These are phyloP conservation scores for Phaseolus lunatus DNA, from an alignment of 306 rosid species.

Conservation along the genomic window DNA sequence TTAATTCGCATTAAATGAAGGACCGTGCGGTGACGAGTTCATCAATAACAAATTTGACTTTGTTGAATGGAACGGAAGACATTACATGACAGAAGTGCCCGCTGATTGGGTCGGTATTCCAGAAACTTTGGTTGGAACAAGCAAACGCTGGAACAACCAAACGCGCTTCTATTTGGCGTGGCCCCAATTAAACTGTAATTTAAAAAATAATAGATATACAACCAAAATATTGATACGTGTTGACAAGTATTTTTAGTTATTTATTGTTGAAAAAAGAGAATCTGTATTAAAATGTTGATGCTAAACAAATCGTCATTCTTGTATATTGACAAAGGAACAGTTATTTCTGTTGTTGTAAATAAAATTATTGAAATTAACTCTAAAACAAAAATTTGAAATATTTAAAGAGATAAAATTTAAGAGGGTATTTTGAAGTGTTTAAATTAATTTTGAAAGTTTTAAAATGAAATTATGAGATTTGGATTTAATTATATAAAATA, in stretches of 20 bases:
- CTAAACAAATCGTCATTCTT: too few species aligned
- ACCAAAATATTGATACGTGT: not conserved
- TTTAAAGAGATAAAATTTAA: not conserved
- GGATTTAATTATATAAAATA: too few species aligned
- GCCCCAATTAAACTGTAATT: not conserved
- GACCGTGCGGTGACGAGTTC: not conserved
- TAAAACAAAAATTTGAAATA: too few species aligned
- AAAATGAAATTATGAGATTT: too few species aligned
- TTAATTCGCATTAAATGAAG: not conserved
- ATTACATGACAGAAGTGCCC: not conserved
- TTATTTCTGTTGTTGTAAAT: too few species aligned
- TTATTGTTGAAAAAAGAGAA: too few species aligned
- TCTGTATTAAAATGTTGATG: too few species aligned
- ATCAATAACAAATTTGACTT: not conserved
- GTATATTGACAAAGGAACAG: too few species aligned
- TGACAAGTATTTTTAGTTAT: not conserved
- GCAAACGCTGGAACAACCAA: conserved; percentile 4
- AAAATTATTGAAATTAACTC: too few species aligned
- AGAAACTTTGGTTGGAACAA: not conserved
- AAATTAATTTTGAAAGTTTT: too few species aligned
- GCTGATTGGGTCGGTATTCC: not conserved
- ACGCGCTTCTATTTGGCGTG: not conserved
- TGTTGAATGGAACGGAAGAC: not conserved
- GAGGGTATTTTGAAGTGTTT: too few species aligned
- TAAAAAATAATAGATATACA: not conserved